Conservation (phyloP, 2,329 filamentous ascomycete genomes). For the Penicillium sp. region DNA sequence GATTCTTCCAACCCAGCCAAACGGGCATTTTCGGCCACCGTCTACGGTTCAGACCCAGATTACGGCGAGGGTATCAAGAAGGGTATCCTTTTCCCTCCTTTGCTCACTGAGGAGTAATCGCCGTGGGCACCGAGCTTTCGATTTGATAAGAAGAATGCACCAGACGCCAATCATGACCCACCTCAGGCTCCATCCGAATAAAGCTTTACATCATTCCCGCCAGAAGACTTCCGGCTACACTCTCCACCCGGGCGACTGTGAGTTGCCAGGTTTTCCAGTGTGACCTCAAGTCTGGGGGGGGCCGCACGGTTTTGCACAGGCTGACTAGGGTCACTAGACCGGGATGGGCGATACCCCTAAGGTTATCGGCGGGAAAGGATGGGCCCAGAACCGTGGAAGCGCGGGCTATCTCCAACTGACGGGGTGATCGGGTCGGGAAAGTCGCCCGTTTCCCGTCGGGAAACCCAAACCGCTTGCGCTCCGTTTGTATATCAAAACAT, state of each 20-base stretch:
- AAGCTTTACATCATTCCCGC: constrained; percentile 26
- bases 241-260: constrained; percentile 21
- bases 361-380: constrained; percentile 36
- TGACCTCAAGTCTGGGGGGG: constrained; percentile 1
- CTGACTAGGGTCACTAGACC: constrained; percentile 23
- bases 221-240: constrained; percentile 19
- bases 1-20: constrained; percentile 49
- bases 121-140: constrained; percentile 17
- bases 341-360: constrained; percentile 27
- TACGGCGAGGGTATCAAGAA: constrained; percentile 64
- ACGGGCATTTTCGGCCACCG: constrained; percentile 65
- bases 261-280: constrained; percentile 26
- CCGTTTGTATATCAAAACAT: constrained; percentile 38
- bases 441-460: constrained; percentile 37
- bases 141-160: constrained; percentile 33
- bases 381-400: constrained; percentile 28
- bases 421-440: constrained; percentile 32
- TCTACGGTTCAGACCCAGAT: constrained; percentile 63
- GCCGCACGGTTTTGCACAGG: constrained; percentile 23
- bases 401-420: constrained; percentile 12
- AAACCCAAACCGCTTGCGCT: constrained; percentile 28
- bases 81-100: constrained; percentile 56
- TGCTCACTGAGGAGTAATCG: constrained; percentile 42
- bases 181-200: constrained; percentile 13
- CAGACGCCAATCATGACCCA: constrained; percentile 24